Evolutionary conservation across 179 eudicot species (phyloP).

Genomic region (Silene coronaria): DNA sequence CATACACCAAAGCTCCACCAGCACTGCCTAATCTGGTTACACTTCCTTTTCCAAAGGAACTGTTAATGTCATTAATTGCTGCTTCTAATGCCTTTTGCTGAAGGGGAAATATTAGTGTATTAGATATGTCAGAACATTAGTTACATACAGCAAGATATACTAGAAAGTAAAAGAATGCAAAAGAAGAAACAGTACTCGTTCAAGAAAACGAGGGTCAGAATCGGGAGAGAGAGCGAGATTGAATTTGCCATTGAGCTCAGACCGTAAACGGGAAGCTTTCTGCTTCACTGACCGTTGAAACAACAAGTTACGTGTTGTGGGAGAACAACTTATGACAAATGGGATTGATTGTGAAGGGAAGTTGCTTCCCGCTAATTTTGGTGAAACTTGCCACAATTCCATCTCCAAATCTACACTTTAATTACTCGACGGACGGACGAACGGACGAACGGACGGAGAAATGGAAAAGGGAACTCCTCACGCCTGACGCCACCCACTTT

Average conservation of each 20-base stretch:
- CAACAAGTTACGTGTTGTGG: background rate
- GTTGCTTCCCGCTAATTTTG: slow-evolving; percentile 24
- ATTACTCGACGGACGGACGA: too few species aligned
- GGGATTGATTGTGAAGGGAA: slow-evolving; percentile 20
- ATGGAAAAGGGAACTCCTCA: background rate
- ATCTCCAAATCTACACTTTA: slow-evolving; percentile 8
- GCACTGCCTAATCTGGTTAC: slow-evolving; percentile 95
- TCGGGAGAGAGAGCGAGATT: slow-evolving; percentile 70
- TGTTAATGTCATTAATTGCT: slow-evolving; percentile 87
- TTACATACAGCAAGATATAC: background rate
- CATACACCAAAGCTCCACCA: slow-evolving; percentile 98
- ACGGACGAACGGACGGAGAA: background rate
- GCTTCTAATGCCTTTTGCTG: slow-evolving; percentile 97
- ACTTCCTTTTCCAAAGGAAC: slow-evolving; percentile 92
- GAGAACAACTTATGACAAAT: slow-evolving; percentile 5
- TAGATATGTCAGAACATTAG: background rate
- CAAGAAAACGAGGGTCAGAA: slow-evolving; percentile 63
- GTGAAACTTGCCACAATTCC: slow-evolving; percentile 28
- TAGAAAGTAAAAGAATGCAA: background rate
- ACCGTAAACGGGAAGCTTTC: slow-evolving; percentile 28
- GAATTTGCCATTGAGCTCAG: slow-evolving; percentile 53
- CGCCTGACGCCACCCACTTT: too few species aligned
- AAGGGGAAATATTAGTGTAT: slow-evolving; percentile 9
- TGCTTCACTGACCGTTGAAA: slow-evolving; percentile 7
- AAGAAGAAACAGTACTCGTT: slow-evolving; percentile 48